These are phyloP conservation scores for Dendrobium catenatum DNA, from an alignment of 106 monocot species.

Conservation along the genomic window DNA sequence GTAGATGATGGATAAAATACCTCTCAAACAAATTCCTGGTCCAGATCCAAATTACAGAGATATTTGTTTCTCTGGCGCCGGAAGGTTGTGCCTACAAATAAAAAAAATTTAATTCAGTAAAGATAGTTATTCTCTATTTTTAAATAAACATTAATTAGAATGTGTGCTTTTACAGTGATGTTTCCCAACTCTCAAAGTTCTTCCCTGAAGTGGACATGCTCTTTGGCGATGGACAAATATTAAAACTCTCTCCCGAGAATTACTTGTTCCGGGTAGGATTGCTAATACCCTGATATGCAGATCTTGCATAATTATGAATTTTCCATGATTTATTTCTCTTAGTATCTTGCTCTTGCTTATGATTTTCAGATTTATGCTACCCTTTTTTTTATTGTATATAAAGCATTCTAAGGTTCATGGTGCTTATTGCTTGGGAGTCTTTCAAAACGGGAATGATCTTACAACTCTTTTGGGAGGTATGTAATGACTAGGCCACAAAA, in stretches of 20 bases:
- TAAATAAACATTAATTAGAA: background rate
- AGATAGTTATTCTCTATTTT: background rate
- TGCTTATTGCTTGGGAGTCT: conserved; percentile 94
- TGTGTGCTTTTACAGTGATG: conserved; percentile 35
- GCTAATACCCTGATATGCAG: background rate
- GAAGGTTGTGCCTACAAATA: conserved; percentile 41
- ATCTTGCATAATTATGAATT: background rate
- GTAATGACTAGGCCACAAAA: background rate
- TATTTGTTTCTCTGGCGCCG: conserved; percentile 86
- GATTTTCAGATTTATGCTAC: background rate
- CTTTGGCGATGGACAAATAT: conserved; percentile 77
- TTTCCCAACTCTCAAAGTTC: conserved; percentile 47
- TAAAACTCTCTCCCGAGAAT: conserved; percentile 85
- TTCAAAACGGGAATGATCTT: conserved; percentile 80
- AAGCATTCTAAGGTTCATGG: conserved; percentile 90
- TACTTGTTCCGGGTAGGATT: conserved; percentile 86
- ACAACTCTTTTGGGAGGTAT: conserved; percentile 95
- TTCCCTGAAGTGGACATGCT: conserved; percentile 94
- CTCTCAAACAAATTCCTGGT: conserved; percentile 78
- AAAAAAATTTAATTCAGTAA: background rate
- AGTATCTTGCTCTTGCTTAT: background rate
- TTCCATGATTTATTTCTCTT: background rate
- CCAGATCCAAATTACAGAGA: conserved; percentile 83
- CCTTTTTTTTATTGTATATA: conserved; percentile 13
- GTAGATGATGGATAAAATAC: conserved; percentile 53